phyloP scores from a whole-genome alignment of 208 protist genomes.

The Trypanosoma vivax region DNA sequence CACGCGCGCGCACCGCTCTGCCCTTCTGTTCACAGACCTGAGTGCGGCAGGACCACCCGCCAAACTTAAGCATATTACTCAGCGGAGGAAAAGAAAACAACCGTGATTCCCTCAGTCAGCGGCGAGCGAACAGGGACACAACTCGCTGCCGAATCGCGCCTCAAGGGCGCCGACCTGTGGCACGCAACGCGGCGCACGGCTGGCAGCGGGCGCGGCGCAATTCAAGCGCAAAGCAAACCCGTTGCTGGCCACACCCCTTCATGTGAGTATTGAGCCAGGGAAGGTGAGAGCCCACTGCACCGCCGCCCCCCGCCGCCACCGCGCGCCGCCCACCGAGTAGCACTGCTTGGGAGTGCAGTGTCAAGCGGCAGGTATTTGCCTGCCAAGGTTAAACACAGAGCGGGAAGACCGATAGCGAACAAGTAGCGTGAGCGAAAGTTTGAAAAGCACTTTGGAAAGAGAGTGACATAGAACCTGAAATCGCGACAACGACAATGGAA shows the following conservation, averaged over 20 bases:
- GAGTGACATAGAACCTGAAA: conserved; percentile 11
- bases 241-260: conserved; percentile 5
- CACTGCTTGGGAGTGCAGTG: conserved; percentile 8
- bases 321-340: not conserved
- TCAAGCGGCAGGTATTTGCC: conserved; percentile 8
- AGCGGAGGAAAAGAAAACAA: conserved; percentile 11
- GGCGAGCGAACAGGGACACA: conserved; percentile 5
- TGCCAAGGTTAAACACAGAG: conserved; percentile 8
- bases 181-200: not conserved
- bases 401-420: conserved; percentile 7
- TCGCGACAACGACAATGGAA: conserved; percentile 9
- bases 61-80: conserved; percentile 10
- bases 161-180: conserved; percentile 1
- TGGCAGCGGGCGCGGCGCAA: not conserved
- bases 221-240: conserved; percentile 9
- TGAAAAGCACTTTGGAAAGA: conserved; percentile 11
- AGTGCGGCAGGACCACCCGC: conserved; percentile 6
- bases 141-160: conserved; percentile 6
- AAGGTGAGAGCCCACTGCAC: conserved; percentile 2
- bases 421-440: conserved; percentile 11
- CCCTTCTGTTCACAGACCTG: conserved; percentile 7
- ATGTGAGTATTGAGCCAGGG: conserved; percentile 9
- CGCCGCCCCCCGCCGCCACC: not conserved
- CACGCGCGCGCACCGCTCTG: too few species aligned
- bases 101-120: conserved; percentile 9